These are phyloP conservation scores for Eucalyptus tenuipes DNA, from an alignment of 345 rosid genomes.

Conservation along the genomic window DNA sequence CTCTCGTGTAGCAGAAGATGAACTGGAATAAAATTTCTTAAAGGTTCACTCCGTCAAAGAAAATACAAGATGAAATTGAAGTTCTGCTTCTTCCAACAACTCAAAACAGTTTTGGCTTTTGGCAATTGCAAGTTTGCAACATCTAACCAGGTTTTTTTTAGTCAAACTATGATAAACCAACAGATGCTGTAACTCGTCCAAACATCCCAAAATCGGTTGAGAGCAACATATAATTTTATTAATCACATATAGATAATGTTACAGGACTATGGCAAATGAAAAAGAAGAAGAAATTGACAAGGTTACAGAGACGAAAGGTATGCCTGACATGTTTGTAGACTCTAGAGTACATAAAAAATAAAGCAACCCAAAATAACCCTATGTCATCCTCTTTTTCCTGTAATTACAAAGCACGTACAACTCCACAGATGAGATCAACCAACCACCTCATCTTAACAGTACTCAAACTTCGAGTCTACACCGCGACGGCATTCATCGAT, in stretches of 20 bases:
- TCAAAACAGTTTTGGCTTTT: not conserved
- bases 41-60: not conserved
- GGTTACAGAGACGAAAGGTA: not conserved
- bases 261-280: not conserved
- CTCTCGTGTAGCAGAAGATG: not conserved
- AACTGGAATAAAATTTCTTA: not conserved
- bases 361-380: not conserved
- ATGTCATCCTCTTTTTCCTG: not conserved
- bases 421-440: not conserved
- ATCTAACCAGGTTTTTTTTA: not conserved
- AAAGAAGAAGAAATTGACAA: not conserved
- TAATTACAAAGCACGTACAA: not conserved
- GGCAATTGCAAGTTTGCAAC: not conserved
- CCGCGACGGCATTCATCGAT: conserved; percentile 56
- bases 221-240: not conserved
- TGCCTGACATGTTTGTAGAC: not conserved
- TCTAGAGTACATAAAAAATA: not conserved
- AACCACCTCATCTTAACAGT: conserved; percentile 5
- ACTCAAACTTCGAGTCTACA: conserved; percentile 40
- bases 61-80: not conserved
- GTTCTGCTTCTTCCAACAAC: not conserved
- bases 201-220: not conserved
- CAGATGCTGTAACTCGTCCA: not conserved
- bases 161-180: not conserved
- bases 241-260: not conserved